Conservation (phyloP, 2,329 filamentous ascomycete genomes). For the Curvularia lunata region DNA sequence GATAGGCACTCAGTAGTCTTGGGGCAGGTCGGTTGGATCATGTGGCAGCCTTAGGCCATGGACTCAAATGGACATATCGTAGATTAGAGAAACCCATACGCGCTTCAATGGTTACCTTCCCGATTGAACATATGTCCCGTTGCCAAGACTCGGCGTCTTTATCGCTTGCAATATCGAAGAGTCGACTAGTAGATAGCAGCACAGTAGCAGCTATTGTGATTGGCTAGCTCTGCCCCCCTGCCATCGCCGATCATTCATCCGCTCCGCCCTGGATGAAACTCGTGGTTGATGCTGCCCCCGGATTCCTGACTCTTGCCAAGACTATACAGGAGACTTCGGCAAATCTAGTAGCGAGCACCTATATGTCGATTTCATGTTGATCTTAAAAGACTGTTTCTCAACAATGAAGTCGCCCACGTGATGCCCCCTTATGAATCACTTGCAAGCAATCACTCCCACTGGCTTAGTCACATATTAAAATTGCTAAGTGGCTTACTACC, state of each 20-base stretch:
- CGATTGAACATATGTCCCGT: slow-evolving; percentile 20
- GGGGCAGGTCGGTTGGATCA: slow-evolving; percentile 2
- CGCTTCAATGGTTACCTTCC: slow-evolving; percentile 30
- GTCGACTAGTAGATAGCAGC: slow-evolving; percentile 16
- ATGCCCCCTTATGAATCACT: background rate
- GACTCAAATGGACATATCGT: slow-evolving; percentile 21
- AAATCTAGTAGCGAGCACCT: background rate
- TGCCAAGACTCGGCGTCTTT: slow-evolving; percentile 19
- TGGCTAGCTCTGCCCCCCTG: slow-evolving; percentile 3
- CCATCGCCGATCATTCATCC: background rate
- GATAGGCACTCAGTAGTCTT: slow-evolving; percentile 11
- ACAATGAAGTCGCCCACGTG: background rate
- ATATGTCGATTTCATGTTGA: background rate
- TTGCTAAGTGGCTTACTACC: background rate
- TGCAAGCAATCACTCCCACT: background rate
- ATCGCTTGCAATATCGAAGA: slow-evolving; percentile 17
- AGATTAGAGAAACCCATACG: slow-evolving; percentile 21
- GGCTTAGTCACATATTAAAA: background rate
- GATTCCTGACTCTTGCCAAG: background rate
- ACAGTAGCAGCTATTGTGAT: slow-evolving; percentile 5
- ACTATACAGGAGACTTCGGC: background rate
- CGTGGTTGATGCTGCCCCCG: background rate
- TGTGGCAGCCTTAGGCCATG: slow-evolving; percentile 13
- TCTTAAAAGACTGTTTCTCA: background rate
- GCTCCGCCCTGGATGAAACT: background rate